phyloP scores from a whole-genome alignment of 345 rosid species.

The Gossypium arboreum region DNA sequence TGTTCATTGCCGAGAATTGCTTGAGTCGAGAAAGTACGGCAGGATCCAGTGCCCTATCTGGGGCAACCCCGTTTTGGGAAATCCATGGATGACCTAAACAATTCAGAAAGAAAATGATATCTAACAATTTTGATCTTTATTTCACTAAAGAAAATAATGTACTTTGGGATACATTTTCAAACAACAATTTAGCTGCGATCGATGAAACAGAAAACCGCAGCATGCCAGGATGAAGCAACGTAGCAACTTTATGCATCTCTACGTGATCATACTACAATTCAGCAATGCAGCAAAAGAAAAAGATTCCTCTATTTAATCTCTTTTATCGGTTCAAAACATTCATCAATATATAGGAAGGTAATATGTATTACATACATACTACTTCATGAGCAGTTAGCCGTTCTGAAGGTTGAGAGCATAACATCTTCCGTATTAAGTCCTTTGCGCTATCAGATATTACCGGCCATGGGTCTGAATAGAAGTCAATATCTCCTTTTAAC shows the following conservation, averaged over 20 bases:
- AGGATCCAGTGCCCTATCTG: conserved; percentile 86
- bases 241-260: neutral
- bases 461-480: conserved; percentile 97
- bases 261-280: neutral
- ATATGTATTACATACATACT: conserved; percentile 75
- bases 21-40: conserved; percentile 98
- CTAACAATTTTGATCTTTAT: no score
- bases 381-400: conserved; percentile 97
- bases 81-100: conserved; percentile 95
- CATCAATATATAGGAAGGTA: conserved; percentile 2
- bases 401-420: conserved; percentile 68
- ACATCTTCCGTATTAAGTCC: conserved; percentile 79
- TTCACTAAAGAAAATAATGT: no score
- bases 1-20: conserved; percentile 97
- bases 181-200: neutral
- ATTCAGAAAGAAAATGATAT: neutral
- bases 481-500: conserved; percentile 88
- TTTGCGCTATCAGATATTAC: conserved; percentile 85
- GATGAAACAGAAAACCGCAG: neutral
- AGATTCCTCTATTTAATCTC: neutral
- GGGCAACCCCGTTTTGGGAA: conserved; percentile 97
- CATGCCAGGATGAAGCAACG: neutral
- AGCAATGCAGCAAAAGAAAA: neutral
- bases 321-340: conserved; percentile 2
- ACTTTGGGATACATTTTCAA: no score